Base-by-base conservation (phyloP, 768 basidiomycete species). In the Naganishia onofrii region DNA sequence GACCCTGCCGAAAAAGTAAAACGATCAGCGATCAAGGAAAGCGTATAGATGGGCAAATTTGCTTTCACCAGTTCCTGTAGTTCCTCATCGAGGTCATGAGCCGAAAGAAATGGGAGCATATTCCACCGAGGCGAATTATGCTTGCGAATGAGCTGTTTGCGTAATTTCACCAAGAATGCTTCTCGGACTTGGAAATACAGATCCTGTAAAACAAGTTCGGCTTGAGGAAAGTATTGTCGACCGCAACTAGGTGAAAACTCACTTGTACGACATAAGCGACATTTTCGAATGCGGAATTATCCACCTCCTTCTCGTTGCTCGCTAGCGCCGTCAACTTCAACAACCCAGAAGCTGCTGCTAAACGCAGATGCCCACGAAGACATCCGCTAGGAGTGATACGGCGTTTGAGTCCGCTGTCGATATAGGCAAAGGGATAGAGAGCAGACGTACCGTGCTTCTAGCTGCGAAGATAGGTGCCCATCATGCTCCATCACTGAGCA, bases 51-150 rank as follows among this genome's bases (percentile, higher is more conserved):
- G 29, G 29, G 3, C 52, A 15, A 32, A 21, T 3, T 23, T 21
- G 3, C n/a, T 57, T 86, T 73, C 67, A 90, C 93, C 82, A 86
- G 84, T 31, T 79, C 81, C 73, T 87, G 88, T 32, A 93, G 85
- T 70, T 97, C 94, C 28, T 80, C 79, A 71, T 97, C 95, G 0
- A 94, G 94, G 79, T 99, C 96, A 74, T 92, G 89, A 0, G 93
- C 89, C 0, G 90, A 88, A 54, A 99, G 82, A 83, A 96, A 93
- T 6, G 91, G 89, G 68, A 96, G 86, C 54, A 90, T 83, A 77
- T 93, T 92, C 82, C 89, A 94, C 23, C 87, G 85, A 0, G 88
- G 80, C 19, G 87, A 84, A 2, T 93, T 81, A 80, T 89, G 88
- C 42, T 87, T 85, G 3, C 82, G 77, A 54, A 86, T 84, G n/a